phyloP scores from a whole-genome alignment of 129 eudicot species.

The Sambucus nigra region DNA sequence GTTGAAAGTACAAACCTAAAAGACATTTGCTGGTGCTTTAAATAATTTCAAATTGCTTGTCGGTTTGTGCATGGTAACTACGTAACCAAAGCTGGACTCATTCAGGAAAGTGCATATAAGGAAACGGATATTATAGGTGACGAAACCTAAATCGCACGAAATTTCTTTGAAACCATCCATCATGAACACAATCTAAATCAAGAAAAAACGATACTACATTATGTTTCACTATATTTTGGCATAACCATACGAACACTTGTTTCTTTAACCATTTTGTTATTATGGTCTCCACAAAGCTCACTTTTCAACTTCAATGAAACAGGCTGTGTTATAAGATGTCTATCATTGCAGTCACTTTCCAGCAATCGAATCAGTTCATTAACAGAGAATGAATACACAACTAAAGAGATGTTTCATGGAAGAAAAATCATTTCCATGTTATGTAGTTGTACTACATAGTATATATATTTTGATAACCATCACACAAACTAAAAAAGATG shows the following conservation, averaged over 20 bases:
- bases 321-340: background rate
- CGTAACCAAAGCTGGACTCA: background rate
- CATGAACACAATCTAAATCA: background rate
- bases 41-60: background rate
- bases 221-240: background rate
- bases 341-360: background rate
- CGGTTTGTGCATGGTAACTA: background rate
- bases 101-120: background rate
- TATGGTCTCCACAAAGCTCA: background rate
- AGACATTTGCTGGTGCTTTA: background rate
- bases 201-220: background rate
- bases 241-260: background rate
- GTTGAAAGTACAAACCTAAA: background rate
- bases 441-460: conserved; percentile 3
- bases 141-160: background rate
- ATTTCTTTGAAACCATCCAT: background rate
- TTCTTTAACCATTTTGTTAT: background rate
- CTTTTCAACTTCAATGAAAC: background rate
- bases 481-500: background rate
- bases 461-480: background rate
- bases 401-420: background rate
- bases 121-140: background rate
- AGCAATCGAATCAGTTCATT: too few relatives aligned
- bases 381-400: background rate
- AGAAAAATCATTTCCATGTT: conserved; percentile 1